Conservation (phyloP, 208 protist genomes). For the Acanthamoeba royreba region DNA sequence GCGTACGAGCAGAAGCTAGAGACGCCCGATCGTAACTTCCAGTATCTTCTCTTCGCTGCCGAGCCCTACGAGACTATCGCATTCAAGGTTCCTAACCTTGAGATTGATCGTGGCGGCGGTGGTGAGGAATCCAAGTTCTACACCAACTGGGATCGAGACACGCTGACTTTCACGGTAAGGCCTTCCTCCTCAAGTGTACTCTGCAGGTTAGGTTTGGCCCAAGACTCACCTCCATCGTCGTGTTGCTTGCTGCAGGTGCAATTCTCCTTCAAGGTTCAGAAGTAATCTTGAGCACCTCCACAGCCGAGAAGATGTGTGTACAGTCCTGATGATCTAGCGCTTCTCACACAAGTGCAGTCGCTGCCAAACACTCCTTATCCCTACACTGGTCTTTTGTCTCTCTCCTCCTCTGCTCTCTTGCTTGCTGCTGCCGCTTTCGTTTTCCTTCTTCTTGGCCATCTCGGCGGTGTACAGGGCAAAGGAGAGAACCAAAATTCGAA, state of each 20-base stretch:
- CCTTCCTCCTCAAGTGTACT: background rate
- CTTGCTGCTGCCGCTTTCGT: no score
- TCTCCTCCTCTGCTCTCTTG: no score
- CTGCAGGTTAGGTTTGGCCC: background rate
- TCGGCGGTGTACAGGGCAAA: no score
- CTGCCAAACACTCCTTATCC: no score
- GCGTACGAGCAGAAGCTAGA: constrained; percentile 90
- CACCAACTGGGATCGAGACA: constrained; percentile 73
- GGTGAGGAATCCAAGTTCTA: constrained; percentile 72
- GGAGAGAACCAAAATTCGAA: no score
- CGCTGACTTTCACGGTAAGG: constrained; percentile 39
- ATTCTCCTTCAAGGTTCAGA: background rate
- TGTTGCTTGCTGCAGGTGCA: background rate
- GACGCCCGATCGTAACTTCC: constrained; percentile 65
- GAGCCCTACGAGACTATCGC: constrained; percentile 92
- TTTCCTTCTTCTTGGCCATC: no score
- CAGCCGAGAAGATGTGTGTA: background rate
- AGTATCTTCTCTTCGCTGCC: constrained; percentile 90
- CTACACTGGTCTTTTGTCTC: no score
- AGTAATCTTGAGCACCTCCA: background rate
- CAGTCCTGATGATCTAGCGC: background rate
- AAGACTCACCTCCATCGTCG: background rate
- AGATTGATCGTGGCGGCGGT: constrained; percentile 71
- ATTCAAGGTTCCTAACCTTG: constrained; percentile 87
- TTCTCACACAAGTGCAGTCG: no score